Conservation (phyloP, 139 green algal genomes). For the Closterium sp. region DNA sequence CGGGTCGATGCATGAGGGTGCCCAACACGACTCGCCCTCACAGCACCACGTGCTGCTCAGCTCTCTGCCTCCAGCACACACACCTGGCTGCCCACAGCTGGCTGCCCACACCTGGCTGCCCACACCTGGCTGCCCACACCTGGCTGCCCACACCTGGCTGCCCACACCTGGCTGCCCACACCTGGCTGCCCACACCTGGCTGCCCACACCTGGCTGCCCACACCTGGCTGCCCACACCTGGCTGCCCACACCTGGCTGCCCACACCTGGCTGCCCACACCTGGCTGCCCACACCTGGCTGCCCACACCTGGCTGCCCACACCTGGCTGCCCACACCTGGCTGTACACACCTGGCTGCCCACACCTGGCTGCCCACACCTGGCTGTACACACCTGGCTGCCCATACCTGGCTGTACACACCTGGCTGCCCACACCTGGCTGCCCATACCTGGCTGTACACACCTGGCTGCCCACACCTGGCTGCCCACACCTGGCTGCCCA, state of each 20-base stretch:
- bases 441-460: background rate
- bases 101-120: slow-evolving; percentile 4
- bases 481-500: background rate
- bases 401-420: background rate
- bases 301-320: slow-evolving; percentile 6
- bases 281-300: background rate
- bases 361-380: slow-evolving; percentile 17
- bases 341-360: too few species aligned
- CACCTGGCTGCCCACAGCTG: too few species aligned
- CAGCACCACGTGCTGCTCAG: too few species aligned
- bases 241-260: slow-evolving; percentile 4
- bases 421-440: background rate
- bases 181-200: slow-evolving; percentile 14
- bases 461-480: background rate
- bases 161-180: slow-evolving; percentile 6
- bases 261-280: slow-evolving; percentile 21
- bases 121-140: slow-evolving; percentile 21
- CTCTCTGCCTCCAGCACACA: too few species aligned
- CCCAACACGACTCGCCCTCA: too few species aligned
- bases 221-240: background rate
- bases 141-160: background rate
- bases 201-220: slow-evolving; percentile 19
- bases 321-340: slow-evolving; percentile 14
- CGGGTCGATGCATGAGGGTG: too few species aligned
- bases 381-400: slow-evolving; percentile 2